Percentiles rank a stretch among this genome's conserved stretches.
Evolutionary conservation across 2,329 filamentous ascomycete genomes (phyloP).

Genomic region (Claviceps spartinae): DNA sequence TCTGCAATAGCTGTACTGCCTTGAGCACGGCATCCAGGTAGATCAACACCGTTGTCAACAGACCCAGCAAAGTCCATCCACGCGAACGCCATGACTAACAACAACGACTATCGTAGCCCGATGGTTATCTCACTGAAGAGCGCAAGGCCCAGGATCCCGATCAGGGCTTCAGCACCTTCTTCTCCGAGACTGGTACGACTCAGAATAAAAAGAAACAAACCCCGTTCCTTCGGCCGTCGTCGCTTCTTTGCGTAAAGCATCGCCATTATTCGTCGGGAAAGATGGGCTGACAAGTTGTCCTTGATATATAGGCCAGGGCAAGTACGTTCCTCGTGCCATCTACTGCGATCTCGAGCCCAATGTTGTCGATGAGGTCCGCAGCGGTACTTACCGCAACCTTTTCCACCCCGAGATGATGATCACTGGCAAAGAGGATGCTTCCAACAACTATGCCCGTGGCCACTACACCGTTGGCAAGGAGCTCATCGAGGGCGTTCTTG

Average conservation of each 20-base stretch:
- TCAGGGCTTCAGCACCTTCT: slow-evolving; percentile 99
- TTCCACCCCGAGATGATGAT: slow-evolving; percentile 99
- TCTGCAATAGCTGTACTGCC: slow-evolving; percentile 81
- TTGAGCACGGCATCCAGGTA: slow-evolving; percentile 99
- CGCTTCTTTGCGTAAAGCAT: not conserved
- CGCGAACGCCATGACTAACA: slow-evolving; percentile 4
- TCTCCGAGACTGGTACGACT: slow-evolving; percentile 87
- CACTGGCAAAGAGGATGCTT: slow-evolving; percentile 98
- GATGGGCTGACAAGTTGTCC: not conserved
- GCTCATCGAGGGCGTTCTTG: slow-evolving; percentile 92
- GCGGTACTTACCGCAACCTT: slow-evolving; percentile 85
- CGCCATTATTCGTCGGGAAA: not conserved
- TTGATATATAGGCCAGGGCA: slow-evolving; percentile 65
- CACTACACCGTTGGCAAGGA: slow-evolving; percentile 99
- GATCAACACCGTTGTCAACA: slow-evolving; percentile 16
- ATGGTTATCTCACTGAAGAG: slow-evolving; percentile 97
- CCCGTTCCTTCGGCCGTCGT: not conserved
- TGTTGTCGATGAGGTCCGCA: slow-evolving; percentile 98
- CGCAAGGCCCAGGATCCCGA: slow-evolving; percentile 87
- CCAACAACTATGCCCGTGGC: slow-evolving; percentile 99
- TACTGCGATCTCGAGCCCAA: slow-evolving; percentile 99
- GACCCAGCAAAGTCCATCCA: not conserved
- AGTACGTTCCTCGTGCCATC: slow-evolving; percentile 97
- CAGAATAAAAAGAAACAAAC: not conserved
- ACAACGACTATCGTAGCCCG: slow-evolving; percentile 48